phyloP scores from a whole-genome alignment of 257 asterid species.

The Perilla frutescens region DNA sequence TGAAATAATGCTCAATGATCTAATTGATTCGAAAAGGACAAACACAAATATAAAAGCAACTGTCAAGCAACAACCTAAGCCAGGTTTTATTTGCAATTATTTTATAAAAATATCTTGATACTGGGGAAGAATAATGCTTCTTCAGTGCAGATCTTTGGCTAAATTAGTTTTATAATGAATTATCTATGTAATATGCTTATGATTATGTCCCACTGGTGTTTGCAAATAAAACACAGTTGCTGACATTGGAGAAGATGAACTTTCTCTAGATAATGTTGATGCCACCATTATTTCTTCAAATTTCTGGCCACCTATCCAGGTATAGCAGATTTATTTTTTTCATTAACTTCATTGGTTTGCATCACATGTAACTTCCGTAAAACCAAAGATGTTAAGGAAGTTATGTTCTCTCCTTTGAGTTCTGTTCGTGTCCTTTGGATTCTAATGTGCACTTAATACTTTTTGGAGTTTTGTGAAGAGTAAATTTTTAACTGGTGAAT shows the following conservation, averaged over 20 bases:
- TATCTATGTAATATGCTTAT: constrained; percentile 10
- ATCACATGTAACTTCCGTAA: neutral
- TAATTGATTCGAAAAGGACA: constrained; percentile 92
- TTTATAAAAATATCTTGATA: constrained; percentile 26
- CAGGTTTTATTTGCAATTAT: constrained; percentile 51
- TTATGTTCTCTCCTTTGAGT: neutral
- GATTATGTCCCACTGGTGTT: constrained; percentile 23
- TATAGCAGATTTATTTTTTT: constrained; percentile 35
- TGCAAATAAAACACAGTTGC: constrained; percentile 50
- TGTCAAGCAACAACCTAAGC: constrained; percentile 57
- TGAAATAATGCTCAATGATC: constrained; percentile 98
- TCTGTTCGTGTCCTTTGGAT: neutral
- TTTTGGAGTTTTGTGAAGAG: constrained; percentile 26
- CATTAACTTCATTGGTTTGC: constrained; percentile 23
- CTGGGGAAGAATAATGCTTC: constrained; percentile 24
- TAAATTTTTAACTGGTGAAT: constrained; percentile 24
- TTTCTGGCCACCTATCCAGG: constrained; percentile 99
- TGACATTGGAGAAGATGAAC: constrained; percentile 52
- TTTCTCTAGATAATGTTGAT: constrained; percentile 71
- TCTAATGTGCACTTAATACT: constrained; percentile 15
- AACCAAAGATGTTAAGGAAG: constrained; percentile 6
- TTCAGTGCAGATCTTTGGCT: neutral
- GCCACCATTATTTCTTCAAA: constrained; percentile 92
- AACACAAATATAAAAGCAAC: constrained; percentile 89
- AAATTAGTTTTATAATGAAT: constrained; percentile 25